phyloP scores from a whole-genome alignment of 2,329 filamentous ascomycete genomes.

The Dryadomyces sulphureus region DNA sequence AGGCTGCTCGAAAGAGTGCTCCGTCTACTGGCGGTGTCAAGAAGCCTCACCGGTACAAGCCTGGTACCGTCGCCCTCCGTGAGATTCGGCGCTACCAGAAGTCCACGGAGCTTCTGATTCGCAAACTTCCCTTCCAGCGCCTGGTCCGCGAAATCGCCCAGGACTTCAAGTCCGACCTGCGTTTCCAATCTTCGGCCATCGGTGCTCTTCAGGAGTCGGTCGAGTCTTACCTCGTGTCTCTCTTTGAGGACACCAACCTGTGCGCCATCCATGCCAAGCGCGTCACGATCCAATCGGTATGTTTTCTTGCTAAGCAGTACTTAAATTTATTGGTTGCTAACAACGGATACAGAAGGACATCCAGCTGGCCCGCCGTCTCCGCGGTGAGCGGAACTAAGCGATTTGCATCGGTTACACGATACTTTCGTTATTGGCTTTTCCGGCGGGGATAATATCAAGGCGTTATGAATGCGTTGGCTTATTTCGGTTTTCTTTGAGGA shows the following conservation, averaged over 20 bases:
- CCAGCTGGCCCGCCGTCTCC: slow-evolving; percentile 87
- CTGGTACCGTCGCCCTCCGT: slow-evolving; percentile 89
- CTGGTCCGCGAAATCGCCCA: slow-evolving; percentile 94
- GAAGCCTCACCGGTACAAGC: slow-evolving; percentile 87
- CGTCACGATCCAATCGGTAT: slow-evolving; percentile 78
- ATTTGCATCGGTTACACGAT: slow-evolving; percentile 22
- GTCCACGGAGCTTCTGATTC: slow-evolving; percentile 87
- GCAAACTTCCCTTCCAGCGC: slow-evolving; percentile 96
- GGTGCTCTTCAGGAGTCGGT: slow-evolving; percentile 96
- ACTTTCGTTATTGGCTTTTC: neutral
- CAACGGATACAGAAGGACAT: slow-evolving; percentile 60
- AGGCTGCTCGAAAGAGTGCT: slow-evolving; percentile 96
- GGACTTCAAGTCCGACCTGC: slow-evolving; percentile 88
- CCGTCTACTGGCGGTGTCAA: slow-evolving; percentile 95
- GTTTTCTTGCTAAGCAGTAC: slow-evolving; percentile 11
- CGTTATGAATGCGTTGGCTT: slow-evolving; percentile 28
- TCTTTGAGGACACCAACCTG: slow-evolving; percentile 97
- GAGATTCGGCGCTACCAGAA: slow-evolving; percentile 99
- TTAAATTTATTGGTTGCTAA: slow-evolving; percentile 17
- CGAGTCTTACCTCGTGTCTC: slow-evolving; percentile 94
- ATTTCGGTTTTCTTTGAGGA: slow-evolving; percentile 17
- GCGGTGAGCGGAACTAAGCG: slow-evolving; percentile 76
- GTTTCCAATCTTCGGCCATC: slow-evolving; percentile 97
- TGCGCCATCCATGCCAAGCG: slow-evolving; percentile 99
- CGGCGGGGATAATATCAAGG: slow-evolving; percentile 26